Percentiles rank a stretch among this genome's conserved stretches.
phyloP scores from a whole-genome alignment of 192 early-diverging fungal genomes.

The Oehlia diaphana region DNA sequence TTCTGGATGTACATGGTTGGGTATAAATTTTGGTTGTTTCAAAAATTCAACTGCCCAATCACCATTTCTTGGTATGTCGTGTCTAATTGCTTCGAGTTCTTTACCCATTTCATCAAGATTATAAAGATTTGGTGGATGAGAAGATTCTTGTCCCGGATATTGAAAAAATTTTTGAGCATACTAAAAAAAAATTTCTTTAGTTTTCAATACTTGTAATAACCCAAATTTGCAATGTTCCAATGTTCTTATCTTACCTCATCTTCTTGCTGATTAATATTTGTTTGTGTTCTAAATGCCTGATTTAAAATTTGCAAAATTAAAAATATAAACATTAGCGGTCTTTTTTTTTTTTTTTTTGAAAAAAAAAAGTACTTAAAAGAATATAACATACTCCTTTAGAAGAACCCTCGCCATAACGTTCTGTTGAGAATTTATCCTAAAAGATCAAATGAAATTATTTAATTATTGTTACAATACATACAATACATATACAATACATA shows the following conservation, averaged over 20 bases:
- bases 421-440: slow-evolving; percentile 2
- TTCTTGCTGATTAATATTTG: not conserved
- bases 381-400: slow-evolving; percentile 17
- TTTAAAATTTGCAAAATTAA: not conserved
- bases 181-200: slow-evolving; percentile 30
- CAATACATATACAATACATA: too few relatives aligned
- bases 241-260: slow-evolving; percentile 6
- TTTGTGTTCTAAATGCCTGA: slow-evolving; percentile 24
- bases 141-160: slow-evolving; percentile 20
- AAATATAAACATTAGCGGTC: not conserved
- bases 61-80: slow-evolving; percentile 11
- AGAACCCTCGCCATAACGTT: slow-evolving; percentile 24
- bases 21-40: slow-evolving; percentile 32
- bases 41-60: slow-evolving; percentile 78
- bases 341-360: too few relatives aligned
- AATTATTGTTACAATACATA: not conserved
- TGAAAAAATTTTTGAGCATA: slow-evolving; percentile 61
- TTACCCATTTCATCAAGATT: slow-evolving; percentile 69
- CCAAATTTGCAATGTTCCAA: not conserved
- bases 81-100: slow-evolving; percentile 63
- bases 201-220: not conserved
- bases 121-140: slow-evolving; percentile 47
- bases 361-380: not conserved
- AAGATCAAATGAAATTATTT: not conserved
- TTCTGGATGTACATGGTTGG: slow-evolving; percentile 28